Base-by-base conservation (phyloP, 176 grass and related monocot species). In the Juncus inflexus region DNA sequence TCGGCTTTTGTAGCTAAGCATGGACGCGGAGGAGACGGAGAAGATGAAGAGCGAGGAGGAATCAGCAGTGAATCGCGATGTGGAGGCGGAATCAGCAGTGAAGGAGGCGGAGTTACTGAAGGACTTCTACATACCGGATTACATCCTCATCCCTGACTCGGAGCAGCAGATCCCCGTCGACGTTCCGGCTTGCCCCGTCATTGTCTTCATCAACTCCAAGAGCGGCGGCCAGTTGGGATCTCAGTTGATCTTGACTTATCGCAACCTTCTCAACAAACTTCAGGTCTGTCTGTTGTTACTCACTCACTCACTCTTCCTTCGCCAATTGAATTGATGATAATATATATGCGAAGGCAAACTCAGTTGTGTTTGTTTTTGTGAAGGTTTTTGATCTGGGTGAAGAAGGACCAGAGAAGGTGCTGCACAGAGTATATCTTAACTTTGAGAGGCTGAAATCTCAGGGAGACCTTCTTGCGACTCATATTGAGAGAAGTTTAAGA, bases 171-270 rank as follows among this genome's bases (percentile, higher is more conserved):
- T 65, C 36, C 69, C 69, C 43, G 61, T 49, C 47, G 58, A 83
- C 66, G 60, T 55, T 13, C 87, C 82, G 0, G 35, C 7, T 5
- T 83, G 84, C 53, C 92, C 92, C 28, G 85, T 97, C 12, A 39
- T 97, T 53, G 87, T 91, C 40, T 97, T 97, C 58, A 83, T 97
- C 67, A 97, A 97, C 55, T 86, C 85, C 40, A 86, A 56, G 81
- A 89, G 82, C 67, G 92, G 92, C 15, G 87, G 87, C 1, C 92
- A 97, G 52, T 87, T 97, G 40, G 92, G 92, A 60, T 79, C 82
- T 47, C 81, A 84, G 55, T 75, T 97, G 74, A 81, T 91, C 60
- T 74, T 76, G 62, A 81, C 82, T 60, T 97, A 97, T 19, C 81
- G 87, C 45, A 76, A 89, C 55, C 80, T 97, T 80, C 85, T 97